Conservation (phyloP, 805 yeast genomes). For the Kodamaea neixiangensis region DNA sequence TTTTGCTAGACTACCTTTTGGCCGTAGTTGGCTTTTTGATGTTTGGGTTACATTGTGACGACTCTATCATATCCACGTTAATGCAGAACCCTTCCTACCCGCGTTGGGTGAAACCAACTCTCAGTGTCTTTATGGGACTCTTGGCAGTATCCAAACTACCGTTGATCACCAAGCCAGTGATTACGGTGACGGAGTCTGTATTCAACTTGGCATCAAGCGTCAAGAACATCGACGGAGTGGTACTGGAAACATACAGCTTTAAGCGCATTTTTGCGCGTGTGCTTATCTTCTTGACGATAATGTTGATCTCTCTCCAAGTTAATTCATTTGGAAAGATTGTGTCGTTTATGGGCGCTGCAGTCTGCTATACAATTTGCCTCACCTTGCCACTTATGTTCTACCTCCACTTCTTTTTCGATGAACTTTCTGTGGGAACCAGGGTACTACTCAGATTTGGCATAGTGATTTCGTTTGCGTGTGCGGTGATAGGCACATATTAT, state of each 20-base stretch:
- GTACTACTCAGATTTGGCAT: conserved; percentile 46
- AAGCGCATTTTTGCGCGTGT: conserved; percentile 28
- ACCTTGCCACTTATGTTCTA: conserved; percentile 78
- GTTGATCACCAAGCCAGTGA: conserved; percentile 77
- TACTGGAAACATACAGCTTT: neutral
- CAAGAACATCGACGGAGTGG: conserved; percentile 4
- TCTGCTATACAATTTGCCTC: conserved; percentile 78
- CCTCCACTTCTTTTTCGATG: conserved; percentile 51
- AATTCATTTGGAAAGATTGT: conserved; percentile 82
- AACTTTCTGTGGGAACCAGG: conserved; percentile 43
- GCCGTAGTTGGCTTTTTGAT: conserved; percentile 65
- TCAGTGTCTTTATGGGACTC: conserved; percentile 73
- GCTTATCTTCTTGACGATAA: conserved; percentile 57
- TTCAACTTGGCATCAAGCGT: conserved; percentile 10
- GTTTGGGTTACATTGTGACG: conserved; percentile 53
- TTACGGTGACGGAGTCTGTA: conserved; percentile 58
- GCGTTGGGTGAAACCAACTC: conserved; percentile 43
- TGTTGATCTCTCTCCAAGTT: conserved; percentile 59
- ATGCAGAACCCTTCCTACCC: conserved; percentile 52
- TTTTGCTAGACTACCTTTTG: conserved; percentile 60
- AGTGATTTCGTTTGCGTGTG: conserved; percentile 46
- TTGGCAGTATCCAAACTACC: conserved; percentile 87
- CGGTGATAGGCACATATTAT: conserved; percentile 63
- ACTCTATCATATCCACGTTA: conserved; percentile 54
- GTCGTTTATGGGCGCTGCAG: conserved; percentile 77